Percentiles rank a stretch among this genome's conserved stretches.
These are phyloP conservation scores for Hordeum pubiflorum DNA, from an alignment of 202 grass and related monocot species.

Conservation along the genomic window DNA sequence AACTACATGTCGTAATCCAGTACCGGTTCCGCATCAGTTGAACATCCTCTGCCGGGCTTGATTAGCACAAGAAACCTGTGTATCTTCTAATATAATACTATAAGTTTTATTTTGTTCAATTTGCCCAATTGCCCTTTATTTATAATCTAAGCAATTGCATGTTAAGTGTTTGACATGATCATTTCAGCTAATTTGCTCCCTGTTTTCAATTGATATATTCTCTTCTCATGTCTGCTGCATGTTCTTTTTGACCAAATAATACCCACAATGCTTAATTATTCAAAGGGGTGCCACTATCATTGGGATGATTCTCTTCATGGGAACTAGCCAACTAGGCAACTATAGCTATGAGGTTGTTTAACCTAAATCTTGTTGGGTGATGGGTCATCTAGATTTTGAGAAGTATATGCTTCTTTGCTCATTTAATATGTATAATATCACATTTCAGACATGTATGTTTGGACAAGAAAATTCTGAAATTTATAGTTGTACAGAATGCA, in stretches of 20 bases:
- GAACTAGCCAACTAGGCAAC: neutral
- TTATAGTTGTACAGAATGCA: neutral
- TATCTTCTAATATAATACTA: neutral
- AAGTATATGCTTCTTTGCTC: neutral
- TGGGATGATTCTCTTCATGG: neutral
- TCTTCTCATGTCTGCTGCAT: conserved; percentile 5
- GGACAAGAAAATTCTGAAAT: neutral
- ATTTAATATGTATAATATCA: neutral
- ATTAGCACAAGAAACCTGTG: neutral
- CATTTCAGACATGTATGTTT: neutral
- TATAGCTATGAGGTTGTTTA: neutral
- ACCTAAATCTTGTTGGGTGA: conserved; percentile 17
- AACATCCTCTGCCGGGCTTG: neutral
- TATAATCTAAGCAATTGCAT: neutral
- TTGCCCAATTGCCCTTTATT: neutral
- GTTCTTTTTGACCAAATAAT: conserved; percentile 30
- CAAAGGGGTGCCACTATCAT: neutral
- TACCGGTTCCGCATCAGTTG: neutral
- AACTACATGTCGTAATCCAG: neutral
- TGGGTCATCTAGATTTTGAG: conserved; percentile 2
- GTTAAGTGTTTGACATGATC: conserved; percentile 19
- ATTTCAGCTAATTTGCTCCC: conserved; percentile 21
- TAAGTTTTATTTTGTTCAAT: neutral
- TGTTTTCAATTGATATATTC: neutral
- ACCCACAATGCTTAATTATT: neutral